Base-by-base conservation (phyloP, 768 basidiomycete species). In the Clavulina sp. region DNA sequence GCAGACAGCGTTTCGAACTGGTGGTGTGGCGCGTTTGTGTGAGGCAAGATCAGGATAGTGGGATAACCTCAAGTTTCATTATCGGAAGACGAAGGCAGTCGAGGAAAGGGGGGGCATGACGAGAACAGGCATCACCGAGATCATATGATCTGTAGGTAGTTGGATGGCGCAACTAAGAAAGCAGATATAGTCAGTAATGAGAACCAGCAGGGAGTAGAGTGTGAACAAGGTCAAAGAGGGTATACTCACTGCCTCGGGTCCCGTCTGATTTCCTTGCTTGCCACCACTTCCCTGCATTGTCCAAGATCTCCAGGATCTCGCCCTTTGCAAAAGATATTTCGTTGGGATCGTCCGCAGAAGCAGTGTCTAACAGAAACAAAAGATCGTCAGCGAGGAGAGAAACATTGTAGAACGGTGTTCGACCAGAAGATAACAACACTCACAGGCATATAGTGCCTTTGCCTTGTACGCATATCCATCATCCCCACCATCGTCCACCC, bases 291-390 rank as follows among this genome's bases (percentile, higher is more conserved):
- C 85, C 43, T 60, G 85, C 78, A 66, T 87, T 89, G 67, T 97
- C 92, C 52, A 91, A 64, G 51, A 97, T 83, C 56, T 95, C 89
- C 56, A 97, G 75, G 36, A 88, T 70, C 61, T 96, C 93, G 50
- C 89, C 88, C 64, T 96, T 96, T 49, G 68, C 61, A 65, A 99
- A 96, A 46, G 86, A 85, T 36, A 99, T 83, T 67, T 99, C 95
- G 61, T 86, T 95, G 9, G 92, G 86, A 64, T 99, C 95, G 53
- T 96, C 92, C 28, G 84, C 70, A 2, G 84, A 87, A n/a, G 91
- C 93, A 47, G 75, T 76, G 69, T 99, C 93, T 97, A 65, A 28
- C 7, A 26, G 4, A 6, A 34, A 13, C 13, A 21, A 2, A 16
- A 26, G 16, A 40, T 28, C 5, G 9, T 36, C 28, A 13, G 28